Base-by-base conservation (phyloP, 2,329 filamentous ascomycete species). In the Phoma sp. region DNA sequence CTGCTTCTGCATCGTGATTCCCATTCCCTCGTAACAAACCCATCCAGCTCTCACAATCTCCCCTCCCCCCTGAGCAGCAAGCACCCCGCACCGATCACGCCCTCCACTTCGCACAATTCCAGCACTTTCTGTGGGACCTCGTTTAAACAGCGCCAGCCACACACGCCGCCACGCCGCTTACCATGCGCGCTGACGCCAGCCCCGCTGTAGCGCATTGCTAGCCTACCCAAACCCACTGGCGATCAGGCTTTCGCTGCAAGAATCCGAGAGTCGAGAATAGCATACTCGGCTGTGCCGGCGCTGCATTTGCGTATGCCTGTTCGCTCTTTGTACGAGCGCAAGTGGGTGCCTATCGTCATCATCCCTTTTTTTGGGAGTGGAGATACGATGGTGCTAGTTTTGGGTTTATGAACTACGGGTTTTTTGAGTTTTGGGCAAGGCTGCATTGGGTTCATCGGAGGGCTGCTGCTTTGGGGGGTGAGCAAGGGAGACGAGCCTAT, bases 181-280 rank as follows among this genome's bases (percentile, higher is more conserved):
- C 7, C 18, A 60, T 58, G 60, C 58, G 56, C 41, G 59, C 58
- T 61, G 57, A 64, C 51, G 57, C 58, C 52, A 52, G 46, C 42
- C 32, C 52, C 41, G 25, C 43, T 40, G 41, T 54, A 43, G 50
- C 27, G 44, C 24, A 13, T 13, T 6, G 3, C n/a, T 54, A 57
- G 55, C 47, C 37, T 39, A 52, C 52, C 1, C n/a, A 47, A 54
- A 46, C 43, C 36, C 39, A 52, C 52, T 40, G 35, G 48, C 11
- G 41, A 33, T 38, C 40, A 18, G 14, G n/a, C 36, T 37, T 23
- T 29, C 27, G 27, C 27, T 29, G 27, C 27, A 7, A 49, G 18
- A 1, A 18, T 18, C 18, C n/a, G 29, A 39, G 3, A 24, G 27
- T 35, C 39, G 40, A 35, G 27, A 39, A 51, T 51, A 51, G 48